Conservation (phyloP, 345 rosid genomes). For the Orychophragmus violaceus region DNA sequence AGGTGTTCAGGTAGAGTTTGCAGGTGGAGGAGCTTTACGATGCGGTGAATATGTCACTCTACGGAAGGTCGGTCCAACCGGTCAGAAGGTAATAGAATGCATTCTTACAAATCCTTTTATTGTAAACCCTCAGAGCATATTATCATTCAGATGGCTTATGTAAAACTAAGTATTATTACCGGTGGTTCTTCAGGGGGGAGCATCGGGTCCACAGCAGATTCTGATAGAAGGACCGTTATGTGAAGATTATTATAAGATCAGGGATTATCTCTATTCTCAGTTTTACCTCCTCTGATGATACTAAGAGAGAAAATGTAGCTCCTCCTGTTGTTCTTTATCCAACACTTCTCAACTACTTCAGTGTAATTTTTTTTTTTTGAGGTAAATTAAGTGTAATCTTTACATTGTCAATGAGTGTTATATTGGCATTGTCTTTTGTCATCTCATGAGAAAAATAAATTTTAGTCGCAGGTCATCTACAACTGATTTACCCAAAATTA, state of each 20-base stretch:
- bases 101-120: not conserved
- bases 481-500: too few species aligned
- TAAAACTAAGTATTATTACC: not conserved
- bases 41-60: constrained; percentile 87
- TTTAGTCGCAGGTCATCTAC: too few species aligned
- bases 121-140: not conserved
- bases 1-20: constrained; percentile 96
- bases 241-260: constrained; percentile 85
- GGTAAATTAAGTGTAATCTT: not conserved
- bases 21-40: constrained; percentile 86
- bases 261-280: constrained; percentile 83
- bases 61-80: constrained; percentile 69
- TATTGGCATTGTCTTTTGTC: not conserved
- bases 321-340: not conserved
- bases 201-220: constrained; percentile 80
- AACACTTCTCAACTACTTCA: not conserved
- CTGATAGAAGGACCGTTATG: constrained; percentile 90
- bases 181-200: constrained; percentile 52
- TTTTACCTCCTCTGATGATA: constrained; percentile 60
- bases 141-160: not conserved
- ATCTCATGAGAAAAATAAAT: not conserved
- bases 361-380: not conserved
- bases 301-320: not conserved
- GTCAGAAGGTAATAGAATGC: constrained; percentile 59
- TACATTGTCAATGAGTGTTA: not conserved